phyloP scores from a whole-genome alignment of 2,329 filamentous ascomycete genomes.

The Beauveria rudraprayagi region DNA sequence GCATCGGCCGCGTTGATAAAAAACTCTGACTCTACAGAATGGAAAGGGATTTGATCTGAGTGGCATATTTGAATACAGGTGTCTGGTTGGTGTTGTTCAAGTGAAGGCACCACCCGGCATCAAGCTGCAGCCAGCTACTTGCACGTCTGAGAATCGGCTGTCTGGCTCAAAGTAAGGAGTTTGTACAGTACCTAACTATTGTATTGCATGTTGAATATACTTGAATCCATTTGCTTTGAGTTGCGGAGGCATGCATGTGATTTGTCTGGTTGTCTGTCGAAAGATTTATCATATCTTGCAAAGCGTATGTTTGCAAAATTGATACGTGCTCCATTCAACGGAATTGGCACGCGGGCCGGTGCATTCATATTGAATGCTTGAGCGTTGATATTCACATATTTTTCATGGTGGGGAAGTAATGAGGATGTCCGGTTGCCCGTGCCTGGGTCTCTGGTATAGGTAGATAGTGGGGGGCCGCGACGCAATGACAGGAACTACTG shows the following conservation, averaged over 20 bases:
- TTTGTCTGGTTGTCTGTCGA: no score
- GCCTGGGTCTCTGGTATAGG: background rate
- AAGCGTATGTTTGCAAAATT: no score
- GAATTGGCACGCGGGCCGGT: no score
- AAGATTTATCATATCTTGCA: no score
- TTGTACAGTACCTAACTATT: background rate
- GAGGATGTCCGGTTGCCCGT: no score
- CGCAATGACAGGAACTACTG: background rate
- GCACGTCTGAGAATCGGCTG: background rate
- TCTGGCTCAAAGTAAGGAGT: background rate
- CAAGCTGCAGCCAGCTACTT: background rate
- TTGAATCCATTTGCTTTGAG: background rate
- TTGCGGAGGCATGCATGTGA: no score
- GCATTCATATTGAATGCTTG: no score
- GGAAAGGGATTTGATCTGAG: conserved; percentile 19
- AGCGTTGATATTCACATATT: no score
- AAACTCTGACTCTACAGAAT: conserved; percentile 75
- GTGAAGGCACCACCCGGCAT: background rate
- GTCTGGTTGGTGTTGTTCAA: conserved; percentile 1
- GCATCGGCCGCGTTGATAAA: conserved; percentile 90
- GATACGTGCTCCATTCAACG: no score
- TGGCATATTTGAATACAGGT: background rate
- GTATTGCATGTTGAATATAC: background rate
- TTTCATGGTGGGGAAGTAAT: no score
- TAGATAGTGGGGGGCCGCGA: background rate